phyloP scores from a whole-genome alignment of 176 grass and related monocot genomes.

The Sorghum bicolor region Sorghum_bicolor_NCBIv3 NC_012879.2:58263001-58263500 shows the following conservation, averaged over 20 bases:
- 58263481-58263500: constrained; percentile 15
- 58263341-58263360: constrained; percentile 4
- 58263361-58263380: background rate
- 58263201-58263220: constrained; percentile 90
- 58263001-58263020: background rate
- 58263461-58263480: constrained; percentile 18
- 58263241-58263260: constrained; percentile 78
- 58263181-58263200: constrained; percentile 74
- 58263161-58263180: constrained; percentile 72
- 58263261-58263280: constrained; percentile 77
- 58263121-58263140: constrained; percentile 27
- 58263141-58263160: constrained; percentile 49
- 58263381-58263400: background rate
- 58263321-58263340: constrained; percentile 56
- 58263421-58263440: constrained; percentile 88
- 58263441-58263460: constrained; percentile 49
- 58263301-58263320: constrained; percentile 59
- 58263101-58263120: constrained; percentile 42
- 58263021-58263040: constrained; percentile 48
- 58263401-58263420: constrained; percentile 51
- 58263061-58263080: background rate
- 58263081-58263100: background rate
- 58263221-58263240: constrained; percentile 74
- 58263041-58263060: constrained; percentile 10
- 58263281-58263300: constrained; percentile 70